Evolutionary conservation across 1,284 basidiomycete genomes (phyloP).

Genomic region (Marasmius fiardii): DNA sequence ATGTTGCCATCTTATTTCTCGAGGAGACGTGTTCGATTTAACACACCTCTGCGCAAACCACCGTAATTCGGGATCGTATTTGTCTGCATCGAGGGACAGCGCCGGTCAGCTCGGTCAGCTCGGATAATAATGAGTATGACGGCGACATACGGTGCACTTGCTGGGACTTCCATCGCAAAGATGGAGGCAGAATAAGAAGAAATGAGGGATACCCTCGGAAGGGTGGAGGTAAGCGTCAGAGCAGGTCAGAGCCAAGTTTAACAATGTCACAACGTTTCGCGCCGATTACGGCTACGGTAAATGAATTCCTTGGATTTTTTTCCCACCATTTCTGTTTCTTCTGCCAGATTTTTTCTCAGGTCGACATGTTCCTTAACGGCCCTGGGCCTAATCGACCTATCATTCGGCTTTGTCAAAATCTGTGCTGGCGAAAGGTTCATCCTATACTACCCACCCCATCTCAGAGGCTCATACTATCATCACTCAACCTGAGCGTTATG

Average conservation of each 20-base stretch:
- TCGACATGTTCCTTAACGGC: background rate
- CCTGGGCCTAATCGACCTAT: too few species aligned
- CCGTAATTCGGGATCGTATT: slow-evolving; percentile 75
- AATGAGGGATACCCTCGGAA: background rate
- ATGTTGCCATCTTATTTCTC: background rate
- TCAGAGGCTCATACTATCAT: too few species aligned
- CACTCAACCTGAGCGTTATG: too few species aligned
- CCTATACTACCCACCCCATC: too few species aligned
- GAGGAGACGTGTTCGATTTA: slow-evolving; percentile 2
- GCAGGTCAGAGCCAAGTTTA: background rate
- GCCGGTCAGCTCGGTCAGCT: background rate
- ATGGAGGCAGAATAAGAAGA: background rate
- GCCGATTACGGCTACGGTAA: background rate
- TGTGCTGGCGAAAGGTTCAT: too few species aligned
- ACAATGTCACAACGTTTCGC: background rate
- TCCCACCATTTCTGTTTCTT: too few species aligned
- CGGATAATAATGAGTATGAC: background rate
- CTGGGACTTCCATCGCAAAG: background rate
- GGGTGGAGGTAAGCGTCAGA: slow-evolving; percentile 4
- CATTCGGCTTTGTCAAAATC: too few species aligned
- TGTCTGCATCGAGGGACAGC: slow-evolving; percentile 39
- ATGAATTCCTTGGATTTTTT: too few species aligned
- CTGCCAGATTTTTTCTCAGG: background rate
- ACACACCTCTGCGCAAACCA: slow-evolving; percentile 76
- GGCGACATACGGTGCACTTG: background rate